A percentile compares a stretch with the other conserved stretches of the same genome.
These are phyloP conservation scores for Aspergillus flavus DNA, from an alignment of 2,329 filamentous ascomycete genomes.

Conservation along the genomic window DNA sequence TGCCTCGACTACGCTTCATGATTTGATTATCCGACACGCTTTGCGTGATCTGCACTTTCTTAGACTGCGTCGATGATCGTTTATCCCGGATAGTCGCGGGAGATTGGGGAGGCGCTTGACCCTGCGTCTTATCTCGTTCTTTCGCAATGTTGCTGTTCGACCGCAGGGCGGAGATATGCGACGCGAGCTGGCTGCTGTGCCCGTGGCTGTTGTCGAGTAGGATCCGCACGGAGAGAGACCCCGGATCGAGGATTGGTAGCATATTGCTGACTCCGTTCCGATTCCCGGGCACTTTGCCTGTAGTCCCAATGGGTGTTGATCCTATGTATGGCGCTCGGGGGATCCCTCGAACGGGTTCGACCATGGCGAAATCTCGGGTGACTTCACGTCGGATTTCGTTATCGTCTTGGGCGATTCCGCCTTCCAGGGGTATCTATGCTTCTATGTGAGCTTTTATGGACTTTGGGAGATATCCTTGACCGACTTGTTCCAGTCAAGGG, in stretches of 20 bases:
- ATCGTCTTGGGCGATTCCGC: slow-evolving; percentile 15
- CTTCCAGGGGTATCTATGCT: slow-evolving; percentile 21
- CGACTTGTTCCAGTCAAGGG: neutral
- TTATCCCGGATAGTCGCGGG: neutral
- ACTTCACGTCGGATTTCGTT: slow-evolving; percentile 14
- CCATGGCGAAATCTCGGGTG: slow-evolving; percentile 10
- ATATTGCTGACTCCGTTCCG: neutral
- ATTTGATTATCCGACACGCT: neutral
- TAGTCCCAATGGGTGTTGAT: neutral
- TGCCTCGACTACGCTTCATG: neutral
- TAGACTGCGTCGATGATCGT: neutral
- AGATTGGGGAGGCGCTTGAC: neutral
- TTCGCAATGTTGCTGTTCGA: slow-evolving; percentile 1
- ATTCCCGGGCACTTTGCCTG: neutral
- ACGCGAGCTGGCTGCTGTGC: neutral
- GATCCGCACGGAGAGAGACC: slow-evolving; percentile 11
- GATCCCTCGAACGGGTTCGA: slow-evolving; percentile 13
- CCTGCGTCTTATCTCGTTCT: neutral
- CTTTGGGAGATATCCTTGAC: neutral
- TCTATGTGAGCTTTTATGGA: neutral
- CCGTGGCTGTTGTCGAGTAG: slow-evolving; percentile 9
- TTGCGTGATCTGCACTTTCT: neutral
- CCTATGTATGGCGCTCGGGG: slow-evolving; percentile 3
- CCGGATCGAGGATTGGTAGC: slow-evolving; percentile 11
- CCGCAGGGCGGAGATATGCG: neutral